Percentiles rank a stretch among this genome's conserved stretches.
Evolutionary conservation across 2,329 filamentous ascomycete species (phyloP).

Genomic region (Karstenula rhodostoma): DNA sequence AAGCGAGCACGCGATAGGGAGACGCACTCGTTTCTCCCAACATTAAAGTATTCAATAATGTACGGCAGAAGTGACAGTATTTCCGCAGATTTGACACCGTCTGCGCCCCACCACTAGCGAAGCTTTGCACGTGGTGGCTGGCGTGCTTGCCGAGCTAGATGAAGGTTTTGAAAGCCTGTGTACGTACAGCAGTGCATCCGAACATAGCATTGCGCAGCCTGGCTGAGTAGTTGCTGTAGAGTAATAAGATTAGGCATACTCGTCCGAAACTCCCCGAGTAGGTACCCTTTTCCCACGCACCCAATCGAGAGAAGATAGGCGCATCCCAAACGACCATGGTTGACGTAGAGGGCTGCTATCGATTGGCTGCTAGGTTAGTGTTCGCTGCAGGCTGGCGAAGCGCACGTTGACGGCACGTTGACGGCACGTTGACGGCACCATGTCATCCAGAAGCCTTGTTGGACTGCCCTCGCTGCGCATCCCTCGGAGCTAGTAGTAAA

Average conservation of each 20-base stretch:
- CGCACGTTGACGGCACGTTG: slow-evolving; percentile 8
- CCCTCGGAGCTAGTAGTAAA: neutral
- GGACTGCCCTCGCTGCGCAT: neutral
- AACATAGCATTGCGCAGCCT: neutral
- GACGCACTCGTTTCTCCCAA: neutral
- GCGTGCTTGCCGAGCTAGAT: neutral
- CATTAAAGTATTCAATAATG: neutral
- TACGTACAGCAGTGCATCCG: neutral
- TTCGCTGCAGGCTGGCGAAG: slow-evolving; percentile 2
- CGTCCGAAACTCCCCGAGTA: neutral
- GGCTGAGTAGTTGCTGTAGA: neutral
- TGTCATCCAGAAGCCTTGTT: slow-evolving; percentile 8
- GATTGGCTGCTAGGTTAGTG: neutral
- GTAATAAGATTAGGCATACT: neutral
- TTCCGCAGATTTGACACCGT: neutral
- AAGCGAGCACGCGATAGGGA: neutral
- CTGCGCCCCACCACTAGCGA: neutral
- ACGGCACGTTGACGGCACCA: slow-evolving; percentile 6
- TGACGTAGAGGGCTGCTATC: neutral
- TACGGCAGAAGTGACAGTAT: neutral
- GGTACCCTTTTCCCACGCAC: neutral
- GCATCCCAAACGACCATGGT: neutral
- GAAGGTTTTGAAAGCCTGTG: neutral
- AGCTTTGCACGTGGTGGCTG: neutral
- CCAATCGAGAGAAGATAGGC: neutral